These are phyloP conservation scores for Aspergillus haitiensis DNA, from an alignment of 495 filamentous ascomycete genomes.

Conservation along the genomic window DNA sequence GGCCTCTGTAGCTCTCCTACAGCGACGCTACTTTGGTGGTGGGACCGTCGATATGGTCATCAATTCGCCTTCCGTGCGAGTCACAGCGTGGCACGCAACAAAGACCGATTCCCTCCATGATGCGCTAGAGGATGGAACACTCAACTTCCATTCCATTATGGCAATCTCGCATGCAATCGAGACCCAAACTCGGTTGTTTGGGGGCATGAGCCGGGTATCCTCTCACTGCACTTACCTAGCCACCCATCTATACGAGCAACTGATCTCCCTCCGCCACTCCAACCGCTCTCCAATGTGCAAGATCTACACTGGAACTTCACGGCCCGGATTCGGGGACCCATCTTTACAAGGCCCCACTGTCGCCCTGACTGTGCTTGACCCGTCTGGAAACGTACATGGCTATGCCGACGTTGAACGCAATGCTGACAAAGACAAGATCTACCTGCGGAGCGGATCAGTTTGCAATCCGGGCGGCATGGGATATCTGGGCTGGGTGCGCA, in stretches of 20 bases:
- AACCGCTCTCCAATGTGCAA: slow-evolving; percentile 58
- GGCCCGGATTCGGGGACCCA: slow-evolving; percentile 55
- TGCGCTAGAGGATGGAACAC: slow-evolving; percentile 72
- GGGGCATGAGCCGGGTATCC: slow-evolving; percentile 61
- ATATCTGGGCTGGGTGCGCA: slow-evolving; percentile 42
- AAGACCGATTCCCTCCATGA: slow-evolving; percentile 63
- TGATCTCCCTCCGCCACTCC: slow-evolving; percentile 55
- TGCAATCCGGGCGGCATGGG: slow-evolving; percentile 61
- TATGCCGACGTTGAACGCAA: slow-evolving; percentile 62
- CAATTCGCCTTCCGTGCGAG: slow-evolving; percentile 42
- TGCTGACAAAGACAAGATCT: slow-evolving; percentile 62
- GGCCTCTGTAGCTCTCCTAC: slow-evolving; percentile 60
- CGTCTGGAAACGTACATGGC: slow-evolving; percentile 55
- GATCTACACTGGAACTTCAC: slow-evolving; percentile 54
- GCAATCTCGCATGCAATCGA: slow-evolving; percentile 68
- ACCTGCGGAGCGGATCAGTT: slow-evolving; percentile 67
- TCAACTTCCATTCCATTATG: slow-evolving; percentile 76
- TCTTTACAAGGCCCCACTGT: slow-evolving; percentile 67
- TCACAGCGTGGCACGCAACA: slow-evolving; percentile 55
- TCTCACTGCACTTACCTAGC: slow-evolving; percentile 61
- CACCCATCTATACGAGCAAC: slow-evolving; percentile 48
- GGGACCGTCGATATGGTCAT: slow-evolving; percentile 74
- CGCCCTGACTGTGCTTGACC: slow-evolving; percentile 63
- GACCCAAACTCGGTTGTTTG: slow-evolving; percentile 62
- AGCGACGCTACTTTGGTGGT: slow-evolving; percentile 73